phyloP scores from a whole-genome alignment of 805 yeast species.

The Wickerhamomyces rabaulensis region DNA sequence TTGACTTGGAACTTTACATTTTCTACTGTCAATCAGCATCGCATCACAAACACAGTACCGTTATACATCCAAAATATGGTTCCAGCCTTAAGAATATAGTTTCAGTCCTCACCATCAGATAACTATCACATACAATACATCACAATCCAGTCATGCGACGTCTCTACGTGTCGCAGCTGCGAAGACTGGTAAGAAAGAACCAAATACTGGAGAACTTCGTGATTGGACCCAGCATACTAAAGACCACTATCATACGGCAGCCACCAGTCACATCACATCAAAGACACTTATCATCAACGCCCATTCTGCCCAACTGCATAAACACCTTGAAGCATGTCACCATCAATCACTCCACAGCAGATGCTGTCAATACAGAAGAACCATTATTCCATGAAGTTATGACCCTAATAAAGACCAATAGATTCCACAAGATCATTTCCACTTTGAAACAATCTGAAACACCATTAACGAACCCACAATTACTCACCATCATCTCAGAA shows the following conservation, averaged over 20 bases:
- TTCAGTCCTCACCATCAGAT: neutral
- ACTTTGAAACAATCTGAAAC: conserved; percentile 2
- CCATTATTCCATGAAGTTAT: conserved; percentile 1
- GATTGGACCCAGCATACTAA: neutral
- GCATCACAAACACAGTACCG: neutral
- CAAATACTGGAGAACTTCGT: neutral
- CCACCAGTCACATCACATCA: neutral
- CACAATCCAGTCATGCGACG: neutral
- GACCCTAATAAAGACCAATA: conserved; percentile 1
- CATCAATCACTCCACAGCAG: neutral
- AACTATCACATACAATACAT: neutral
- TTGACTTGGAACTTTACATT: neutral
- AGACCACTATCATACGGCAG: neutral
- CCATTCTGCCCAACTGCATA: neutral
- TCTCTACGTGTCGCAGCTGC: neutral
- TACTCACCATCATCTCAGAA: conserved; percentile 1
- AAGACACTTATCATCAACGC: neutral
- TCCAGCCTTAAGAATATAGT: neutral
- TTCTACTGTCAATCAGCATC: too few relatives aligned
- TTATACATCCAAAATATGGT: neutral
- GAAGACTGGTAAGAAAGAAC: neutral
- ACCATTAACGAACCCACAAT: conserved; percentile 1
- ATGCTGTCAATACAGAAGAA: neutral
- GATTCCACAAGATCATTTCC: conserved; percentile 3
- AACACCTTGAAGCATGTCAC: neutral